Evolutionary conservation across 805 yeast species (phyloP).

Genomic region (Candida suzukii): DNA sequence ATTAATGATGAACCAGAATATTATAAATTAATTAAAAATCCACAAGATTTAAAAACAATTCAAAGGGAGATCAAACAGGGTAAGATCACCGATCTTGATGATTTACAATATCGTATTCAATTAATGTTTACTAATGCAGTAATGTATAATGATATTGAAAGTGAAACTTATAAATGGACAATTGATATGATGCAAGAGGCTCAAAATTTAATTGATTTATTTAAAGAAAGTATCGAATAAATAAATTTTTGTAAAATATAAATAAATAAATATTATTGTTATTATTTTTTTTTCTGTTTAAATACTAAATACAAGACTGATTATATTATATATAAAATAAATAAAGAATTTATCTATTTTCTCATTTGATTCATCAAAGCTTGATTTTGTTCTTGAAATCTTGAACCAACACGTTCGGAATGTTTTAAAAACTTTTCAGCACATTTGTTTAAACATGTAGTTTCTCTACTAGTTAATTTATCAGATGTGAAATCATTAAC

Average conservation of each 20-base stretch:
- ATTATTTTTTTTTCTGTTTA: not conserved
- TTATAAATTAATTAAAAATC: constrained; percentile 50
- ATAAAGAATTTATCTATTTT: constrained; percentile 5
- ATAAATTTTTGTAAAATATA: no score
- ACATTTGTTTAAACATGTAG: constrained; percentile 80
- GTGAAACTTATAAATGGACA: constrained; percentile 56
- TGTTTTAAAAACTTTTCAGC: constrained; percentile 97
- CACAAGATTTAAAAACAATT: constrained; percentile 64
- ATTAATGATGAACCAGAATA: constrained; percentile 65
- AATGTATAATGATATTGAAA: constrained; percentile 67
- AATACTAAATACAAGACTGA: not conserved
- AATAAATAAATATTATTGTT: not conserved
- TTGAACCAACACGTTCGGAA: constrained; percentile 95
- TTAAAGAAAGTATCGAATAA: constrained; percentile 35
- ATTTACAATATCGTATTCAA: constrained; percentile 61
- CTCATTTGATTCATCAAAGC: constrained; percentile 66
- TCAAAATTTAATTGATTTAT: constrained; percentile 46
- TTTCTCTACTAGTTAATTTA: constrained; percentile 78
- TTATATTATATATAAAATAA: not conserved
- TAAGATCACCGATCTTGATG: constrained; percentile 37
- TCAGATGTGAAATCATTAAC: constrained; percentile 97
- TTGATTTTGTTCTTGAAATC: constrained; percentile 96
- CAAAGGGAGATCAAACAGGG: constrained; percentile 52
- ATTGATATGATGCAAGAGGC: constrained; percentile 67
- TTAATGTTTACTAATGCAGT: constrained; percentile 80